Evolutionary conservation across 2,329 filamentous ascomycete species (phyloP), one percentile per base, ranked within the genome.

Genomic region (Trichophyton mentagrophytes): DNA sequence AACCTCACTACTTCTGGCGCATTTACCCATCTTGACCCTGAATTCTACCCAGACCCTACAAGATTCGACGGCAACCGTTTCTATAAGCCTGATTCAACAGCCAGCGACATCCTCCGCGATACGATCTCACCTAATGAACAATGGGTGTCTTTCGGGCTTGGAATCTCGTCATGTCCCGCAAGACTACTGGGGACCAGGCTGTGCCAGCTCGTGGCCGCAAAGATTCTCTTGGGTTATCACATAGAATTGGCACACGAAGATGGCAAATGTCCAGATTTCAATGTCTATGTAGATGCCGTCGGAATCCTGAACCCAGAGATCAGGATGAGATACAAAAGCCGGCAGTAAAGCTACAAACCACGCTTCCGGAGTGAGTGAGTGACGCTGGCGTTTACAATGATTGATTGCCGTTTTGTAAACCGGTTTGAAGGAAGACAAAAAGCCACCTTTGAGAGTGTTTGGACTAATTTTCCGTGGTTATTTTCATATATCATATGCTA

Each of bases 21-120:
- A 49, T 59, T 36, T 30, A 49, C 27, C 30, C 57, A 59, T 25
- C 3, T 47, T 1, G 57, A 59, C 8, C 57, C 57, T n/a, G 57
- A 59, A 1, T 22, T 59, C n/a, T 59, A 59, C 13, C 22, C 40
- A 13, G 13, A 59, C 17, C 57, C 57, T 15, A 59, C 30, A 13
- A 33, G 22, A 33, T 59, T 59, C 9, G 57, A 59, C 3, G 57
- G 57, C 1, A 36, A 47, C 17, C 40, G 57, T 13, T 59, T 59
- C n/a, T 59, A 59, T 20, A 30, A 20, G 6, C 22, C 57, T 7
- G 40, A 27, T 8, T 36, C 2, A 8, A 20, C 57, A 3, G 25
- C 57, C 27, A 49, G 42, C 6, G 40, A 46, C 6, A 38, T 46
- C 3, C 30, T 22, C 22, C 42, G n/a, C 7, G 20, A 51, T 22